Conservation (phyloP, 1,284 basidiomycete species). For the Paramarasmius palmivorus region DNA sequence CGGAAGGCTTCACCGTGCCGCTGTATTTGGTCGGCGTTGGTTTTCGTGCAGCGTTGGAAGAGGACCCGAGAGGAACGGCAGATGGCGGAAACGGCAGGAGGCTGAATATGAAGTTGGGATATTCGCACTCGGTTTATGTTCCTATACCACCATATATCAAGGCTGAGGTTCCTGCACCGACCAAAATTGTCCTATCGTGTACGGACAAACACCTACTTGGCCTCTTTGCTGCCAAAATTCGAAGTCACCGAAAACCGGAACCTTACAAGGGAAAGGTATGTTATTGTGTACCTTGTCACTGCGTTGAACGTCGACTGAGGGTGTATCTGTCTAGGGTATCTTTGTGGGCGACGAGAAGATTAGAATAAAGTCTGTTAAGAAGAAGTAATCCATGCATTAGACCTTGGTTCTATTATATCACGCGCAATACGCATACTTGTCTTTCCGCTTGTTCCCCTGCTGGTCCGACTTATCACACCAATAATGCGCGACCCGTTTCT, state of each 20-base stretch:
- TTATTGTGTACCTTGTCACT: constrained; percentile 10
- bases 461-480: no score
- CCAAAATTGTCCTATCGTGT: constrained; percentile 68
- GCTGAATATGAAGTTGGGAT: constrained; percentile 90
- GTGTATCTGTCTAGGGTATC: constrained; percentile 10
- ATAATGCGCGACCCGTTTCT: no score
- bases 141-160: constrained; percentile 82
- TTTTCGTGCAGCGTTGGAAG: constrained; percentile 87
- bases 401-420: background rate
- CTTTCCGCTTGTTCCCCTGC: no score
- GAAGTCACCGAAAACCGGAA: constrained; percentile 87
- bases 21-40: constrained; percentile 94
- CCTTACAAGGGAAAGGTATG: constrained; percentile 96
- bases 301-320: constrained; percentile 1
- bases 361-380: constrained; percentile 20
- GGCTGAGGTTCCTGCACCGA: constrained; percentile 69
- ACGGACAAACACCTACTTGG: constrained; percentile 82
- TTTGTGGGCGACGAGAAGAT: constrained; percentile 19
- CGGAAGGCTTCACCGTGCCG: constrained; percentile 82
- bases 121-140: constrained; percentile 84
- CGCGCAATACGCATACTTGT: no score
- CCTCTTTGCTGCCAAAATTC: constrained; percentile 85
- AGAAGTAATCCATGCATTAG: constrained; percentile 13
- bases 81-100: constrained; percentile 62
- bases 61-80: constrained; percentile 69